A percentile compares a stretch with the other conserved stretches of the same genome.
Evolutionary conservation across 805 yeast genomes (phyloP).

Genomic region (Dipodascopsis tothii): DNA sequence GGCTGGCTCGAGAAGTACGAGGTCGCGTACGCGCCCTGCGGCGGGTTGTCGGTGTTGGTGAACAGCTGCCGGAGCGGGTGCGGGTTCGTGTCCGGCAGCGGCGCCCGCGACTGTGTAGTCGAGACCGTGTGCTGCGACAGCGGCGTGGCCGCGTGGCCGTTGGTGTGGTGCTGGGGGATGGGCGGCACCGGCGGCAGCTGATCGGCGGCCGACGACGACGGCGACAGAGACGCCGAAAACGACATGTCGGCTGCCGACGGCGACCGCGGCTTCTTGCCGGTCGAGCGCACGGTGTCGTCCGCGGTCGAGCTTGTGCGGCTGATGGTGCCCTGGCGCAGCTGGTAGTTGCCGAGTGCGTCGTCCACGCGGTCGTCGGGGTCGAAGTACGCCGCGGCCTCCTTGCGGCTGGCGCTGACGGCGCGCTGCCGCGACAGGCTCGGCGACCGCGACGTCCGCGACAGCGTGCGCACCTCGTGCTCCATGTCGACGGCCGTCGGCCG

Average conservation of each 20-base stretch:
- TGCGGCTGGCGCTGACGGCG: too few relatives aligned
- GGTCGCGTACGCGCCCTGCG: conserved; percentile 6
- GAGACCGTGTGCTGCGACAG: too few relatives aligned
- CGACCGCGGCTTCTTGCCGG: not conserved
- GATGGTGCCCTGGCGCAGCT: not conserved
- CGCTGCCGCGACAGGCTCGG: too few relatives aligned
- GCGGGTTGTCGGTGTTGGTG: conserved; percentile 3
- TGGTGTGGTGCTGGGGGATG: too few relatives aligned
- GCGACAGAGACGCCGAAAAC: not conserved
- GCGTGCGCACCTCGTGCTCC: not conserved
- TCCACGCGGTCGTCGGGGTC: not conserved
- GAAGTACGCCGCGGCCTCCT: too few relatives aligned
- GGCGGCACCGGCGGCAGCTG: conserved; percentile 10
- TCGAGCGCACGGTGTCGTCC: not conserved
- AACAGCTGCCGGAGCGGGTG: conserved; percentile 17
- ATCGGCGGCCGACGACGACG: too few relatives aligned
- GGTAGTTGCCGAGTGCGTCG: not conserved
- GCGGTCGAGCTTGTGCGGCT: too few relatives aligned
- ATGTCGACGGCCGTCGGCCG: not conserved
- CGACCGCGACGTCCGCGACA: not conserved
- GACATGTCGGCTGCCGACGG: not conserved
- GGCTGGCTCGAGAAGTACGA: conserved; percentile 23
- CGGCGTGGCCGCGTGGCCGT: too few relatives aligned
- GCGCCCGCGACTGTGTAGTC: not conserved
- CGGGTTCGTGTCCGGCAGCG: too few relatives aligned